Evolutionary conservation across 352 stramenopile species (phyloP), one percentile per base, ranked within the genome.

Genomic region (Globisporangium parvum): DNA sequence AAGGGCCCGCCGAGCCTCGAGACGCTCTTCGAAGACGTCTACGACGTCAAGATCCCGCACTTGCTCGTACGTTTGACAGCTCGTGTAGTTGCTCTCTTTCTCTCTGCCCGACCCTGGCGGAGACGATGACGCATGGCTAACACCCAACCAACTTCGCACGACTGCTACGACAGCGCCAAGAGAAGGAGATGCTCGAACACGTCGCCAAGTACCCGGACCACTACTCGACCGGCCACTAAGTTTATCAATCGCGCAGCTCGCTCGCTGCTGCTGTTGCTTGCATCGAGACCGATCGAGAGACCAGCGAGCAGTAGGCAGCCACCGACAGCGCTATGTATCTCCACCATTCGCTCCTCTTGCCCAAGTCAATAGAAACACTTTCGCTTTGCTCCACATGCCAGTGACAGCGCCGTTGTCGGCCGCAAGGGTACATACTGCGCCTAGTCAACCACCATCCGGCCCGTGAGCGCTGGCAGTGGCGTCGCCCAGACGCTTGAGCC

Each of bases 21-120:
- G 24, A 92, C 88, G 24, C 87, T 99, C 65, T 99, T 99, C 63
- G 83, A 96, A 35, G 97, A 99, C 68, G 96, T 99, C 4, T 99
- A 99, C 65, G 68, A 96, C 51, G 80, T 96, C 50, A 98, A 98
- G 65, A 92, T 95, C 28, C 77, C 67, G 10, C 87, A 99, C 63
- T 71, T 99, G 15, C 54, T 93, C 51, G 82, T 94, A 77, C 35
- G 69, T 70, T 21, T 31, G 20, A n/a, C 18, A 20, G 21, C 18
- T 11, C 17, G 11, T 23, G 21, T 10, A 18, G 5, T 63, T 31
- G 26, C 26, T 2, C 6, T 31, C 26, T 2, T 31, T 31, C 26
- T 31, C 26, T 31, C 26, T 31, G 26, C 6, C 26, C 26, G 26
- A 31, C 26, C 6, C 26, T 31, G 26, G 26, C 26, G 26, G 3